Base-by-base conservation (phyloP, 1,284 basidiomycete genomes). In the Cryptococcus neoformans region DNA sequence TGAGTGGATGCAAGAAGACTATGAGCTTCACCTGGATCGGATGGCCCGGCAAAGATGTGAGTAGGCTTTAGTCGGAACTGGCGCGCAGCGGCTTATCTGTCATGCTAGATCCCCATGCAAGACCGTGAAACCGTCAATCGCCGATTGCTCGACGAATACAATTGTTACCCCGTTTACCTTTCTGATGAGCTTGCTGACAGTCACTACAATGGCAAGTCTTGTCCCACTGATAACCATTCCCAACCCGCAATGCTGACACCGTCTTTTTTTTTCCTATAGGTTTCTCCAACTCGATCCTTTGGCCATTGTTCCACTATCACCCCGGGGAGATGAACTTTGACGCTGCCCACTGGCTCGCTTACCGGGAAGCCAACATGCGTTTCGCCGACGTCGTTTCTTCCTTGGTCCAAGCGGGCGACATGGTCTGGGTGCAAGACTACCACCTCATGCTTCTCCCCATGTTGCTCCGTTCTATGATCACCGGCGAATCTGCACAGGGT, bases 321-420 rank as follows among this genome's bases (percentile, higher is more conserved):
- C 92, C 92, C 12, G 92, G 93, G 64, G 93, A 97, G 79, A 99
- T 99, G 93, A 96, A 93, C 80, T 99, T 99, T 74, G 95, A 98
- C 79, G 92, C 97, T 79, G 90, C 89, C 70, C 91, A 98, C 78
- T 99, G 95, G 95, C 84, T 89, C 50, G 95, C 93, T 1, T 99
- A 99, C 78, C 87, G 95, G 39, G 92, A 97, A 76, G 96, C 96
- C 48, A 99, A 99, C 77, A 82, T 93, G 80, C 84, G 86, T 60
- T 99, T 99, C 72, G 95, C 96, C 1, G 89, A 97, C 73, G 88
- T 83, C 16, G 90, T 99, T 55, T 81, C 85, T 58, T 81, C 83
- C 57, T 88, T 92, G 68, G 82, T 93, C 56, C 83, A 82, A 5
- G 85, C 89, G 1, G 90, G 90, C 37, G 86, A 93, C 58, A 94